A percentile compares a stretch with the other conserved stretches of the same genome.
phyloP scores from a whole-genome alignment of 2,329 filamentous ascomycete genomes.

The Penicillium sumatraense region DNA sequence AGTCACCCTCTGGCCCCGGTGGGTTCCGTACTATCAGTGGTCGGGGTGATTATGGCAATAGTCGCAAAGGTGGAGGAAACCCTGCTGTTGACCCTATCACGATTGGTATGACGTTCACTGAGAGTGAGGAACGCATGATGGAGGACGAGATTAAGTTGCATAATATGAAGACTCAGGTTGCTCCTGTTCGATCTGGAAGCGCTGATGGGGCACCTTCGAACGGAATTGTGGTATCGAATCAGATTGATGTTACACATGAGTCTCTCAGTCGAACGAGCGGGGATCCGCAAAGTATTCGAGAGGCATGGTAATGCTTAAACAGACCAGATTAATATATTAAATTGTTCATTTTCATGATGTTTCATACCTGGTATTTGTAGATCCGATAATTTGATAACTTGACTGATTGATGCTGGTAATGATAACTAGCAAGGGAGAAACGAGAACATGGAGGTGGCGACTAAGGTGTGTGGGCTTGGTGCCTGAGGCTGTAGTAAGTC shows the following conservation, averaged over 20 bases:
- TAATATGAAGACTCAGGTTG: slow-evolving; percentile 33
- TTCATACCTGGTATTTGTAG: too few species aligned
- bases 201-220: slow-evolving; percentile 15
- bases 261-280: slow-evolving; percentile 7
- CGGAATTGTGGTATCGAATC: slow-evolving; percentile 49
- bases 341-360: too few species aligned
- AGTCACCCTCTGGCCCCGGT: slow-evolving; percentile 37
- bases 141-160: slow-evolving; percentile 47
- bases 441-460: too few species aligned
- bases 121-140: slow-evolving; percentile 53
- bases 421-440: too few species aligned
- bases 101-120: slow-evolving; percentile 43
- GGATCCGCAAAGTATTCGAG: neutral
- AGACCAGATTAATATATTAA: too few species aligned
- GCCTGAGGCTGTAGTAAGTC: too few species aligned
- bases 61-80: slow-evolving; percentile 37
- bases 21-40: slow-evolving; percentile 29
- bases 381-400: too few species aligned
- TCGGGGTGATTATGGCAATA: slow-evolving; percentile 25
- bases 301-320: too few species aligned
- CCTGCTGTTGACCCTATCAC: slow-evolving; percentile 42
- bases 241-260: slow-evolving; percentile 43
- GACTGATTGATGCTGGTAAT: too few species aligned
- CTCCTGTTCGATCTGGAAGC: slow-evolving; percentile 6
- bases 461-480: too few species aligned